Evolutionary conservation across 139 green algal genomes (phyloP), one percentile per base, ranked within the genome.

Genomic region (Medakamo hakoo): DNA sequence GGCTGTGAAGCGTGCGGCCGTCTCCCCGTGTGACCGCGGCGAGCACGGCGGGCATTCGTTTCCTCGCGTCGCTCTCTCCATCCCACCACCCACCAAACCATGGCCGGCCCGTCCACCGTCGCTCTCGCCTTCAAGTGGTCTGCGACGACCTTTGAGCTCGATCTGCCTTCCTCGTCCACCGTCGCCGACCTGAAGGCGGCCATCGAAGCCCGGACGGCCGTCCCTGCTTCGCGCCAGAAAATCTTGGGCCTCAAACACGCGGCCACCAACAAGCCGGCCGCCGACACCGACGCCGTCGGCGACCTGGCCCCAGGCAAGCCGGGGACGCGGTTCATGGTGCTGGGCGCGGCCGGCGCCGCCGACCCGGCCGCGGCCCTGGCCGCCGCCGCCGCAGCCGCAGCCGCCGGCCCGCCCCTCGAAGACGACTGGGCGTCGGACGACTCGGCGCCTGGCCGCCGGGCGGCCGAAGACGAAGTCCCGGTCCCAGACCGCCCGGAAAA

Each of bases 221-320:
- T 86, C 25, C 60, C 69, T 31, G 66, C 79, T 24, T 88, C 86
- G 59, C 67, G 78, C 25, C 81, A 87, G 61, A 94, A 95, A 78
- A 70, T 94, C 29, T 62, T 94, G 23, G 86, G 83, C 2, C 66
- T 95, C 2, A 92, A 92, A n/a, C n/a, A n/a, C 64, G 71, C 64
- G 0, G 77, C 78, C 48, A 79, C 72, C 22, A 74, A 77, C 27
- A 86, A 88, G 40, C 25, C 64, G 5, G 76, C 80, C 0, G 65
- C 29, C 1, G 78, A 88, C 4, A 28, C n/a, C 48, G 76, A 81
- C 29, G 66, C 29, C 5, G 20, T 30, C n/a, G 27, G 88, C 22
- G 25, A 25, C 0, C 76, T 86, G 21, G 68, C 93, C 23, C 24
- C 58, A 14, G 58, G 88, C 3, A 90, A 90, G 70, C 73, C 80